phyloP scores from a whole-genome alignment of 257 asterid species.

The Apocynum venetum region DNA sequence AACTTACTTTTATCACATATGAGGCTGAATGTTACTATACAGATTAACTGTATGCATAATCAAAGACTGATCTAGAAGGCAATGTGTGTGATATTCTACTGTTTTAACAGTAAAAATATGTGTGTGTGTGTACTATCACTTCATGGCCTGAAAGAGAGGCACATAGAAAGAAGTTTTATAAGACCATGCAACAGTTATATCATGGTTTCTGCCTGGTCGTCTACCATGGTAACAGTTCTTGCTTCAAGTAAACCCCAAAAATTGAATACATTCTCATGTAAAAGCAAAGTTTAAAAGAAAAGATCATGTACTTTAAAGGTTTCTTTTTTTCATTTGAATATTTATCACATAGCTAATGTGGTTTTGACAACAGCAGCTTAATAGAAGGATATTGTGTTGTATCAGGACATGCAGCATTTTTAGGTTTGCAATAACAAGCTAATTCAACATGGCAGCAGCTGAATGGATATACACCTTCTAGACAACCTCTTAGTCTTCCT shows the following conservation, averaged over 20 bases:
- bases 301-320: neutral
- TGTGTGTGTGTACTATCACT: no score
- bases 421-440: neutral
- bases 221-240: neutral
- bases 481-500: conserved; percentile 35
- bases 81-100: neutral
- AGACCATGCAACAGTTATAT: neutral
- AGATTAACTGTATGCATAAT: neutral
- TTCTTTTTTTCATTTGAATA: neutral
- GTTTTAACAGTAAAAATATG: no score
- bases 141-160: no score
- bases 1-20: neutral
- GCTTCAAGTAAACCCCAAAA: neutral
- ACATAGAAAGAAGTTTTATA: no score
- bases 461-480: neutral
- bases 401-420: no score
- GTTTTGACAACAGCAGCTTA: neutral
- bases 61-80: neutral
- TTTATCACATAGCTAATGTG: neutral
- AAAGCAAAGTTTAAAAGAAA: neutral
- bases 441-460: neutral
- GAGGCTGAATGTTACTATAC: neutral
- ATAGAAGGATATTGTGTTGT: neutral
- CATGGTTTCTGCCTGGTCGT: neutral
- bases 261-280: neutral